Percentiles rank a stretch among this genome's conserved stretches.
Evolutionary conservation across 1,284 basidiomycete genomes (phyloP).

Genomic region (Wolfiporia cocos): DNA sequence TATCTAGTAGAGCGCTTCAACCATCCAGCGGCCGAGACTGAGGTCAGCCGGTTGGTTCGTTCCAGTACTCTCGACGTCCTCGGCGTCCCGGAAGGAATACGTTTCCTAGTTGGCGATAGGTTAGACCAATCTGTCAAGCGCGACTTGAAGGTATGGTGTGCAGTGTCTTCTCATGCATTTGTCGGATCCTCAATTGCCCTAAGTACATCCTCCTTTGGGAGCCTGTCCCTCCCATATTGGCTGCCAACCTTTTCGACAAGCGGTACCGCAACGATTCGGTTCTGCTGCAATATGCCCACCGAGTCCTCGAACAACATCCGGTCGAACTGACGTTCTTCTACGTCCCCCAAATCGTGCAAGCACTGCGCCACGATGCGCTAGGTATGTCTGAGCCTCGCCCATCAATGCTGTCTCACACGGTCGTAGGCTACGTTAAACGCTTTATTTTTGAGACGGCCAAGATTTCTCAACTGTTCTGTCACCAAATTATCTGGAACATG

Average conservation of each 20-base stretch:
- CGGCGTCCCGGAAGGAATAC: conserved; percentile 75
- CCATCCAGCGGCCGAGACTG: conserved; percentile 50
- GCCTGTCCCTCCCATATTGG: conserved; percentile 83
- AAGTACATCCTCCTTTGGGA: conserved; percentile 88
- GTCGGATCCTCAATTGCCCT: background rate
- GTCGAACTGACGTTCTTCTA: conserved; percentile 98
- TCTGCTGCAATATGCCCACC: conserved; percentile 94
- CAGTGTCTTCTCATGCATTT: background rate
- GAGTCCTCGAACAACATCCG: conserved; percentile 92
- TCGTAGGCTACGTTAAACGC: conserved; percentile 82
- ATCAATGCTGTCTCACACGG: background rate
- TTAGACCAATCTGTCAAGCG: conserved; percentile 49
- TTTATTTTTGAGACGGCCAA: conserved; percentile 98
- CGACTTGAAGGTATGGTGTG: conserved; percentile 65
- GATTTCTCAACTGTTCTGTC: conserved; percentile 97
- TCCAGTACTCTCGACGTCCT: conserved; percentile 69
- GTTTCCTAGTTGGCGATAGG: conserved; percentile 73
- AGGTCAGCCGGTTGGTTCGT: conserved; percentile 74
- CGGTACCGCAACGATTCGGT: conserved; percentile 81
- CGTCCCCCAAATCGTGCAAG: conserved; percentile 97
- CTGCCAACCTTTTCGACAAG: conserved; percentile 83
- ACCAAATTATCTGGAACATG: conserved; percentile 99
- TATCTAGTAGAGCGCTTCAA: conserved; percentile 88
- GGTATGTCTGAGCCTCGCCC: conserved; percentile 41
- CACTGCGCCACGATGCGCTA: conserved; percentile 81